These are phyloP conservation scores for Escallonia rubra DNA, from an alignment of 129 eudicot species.

Conservation along the genomic window DNA sequence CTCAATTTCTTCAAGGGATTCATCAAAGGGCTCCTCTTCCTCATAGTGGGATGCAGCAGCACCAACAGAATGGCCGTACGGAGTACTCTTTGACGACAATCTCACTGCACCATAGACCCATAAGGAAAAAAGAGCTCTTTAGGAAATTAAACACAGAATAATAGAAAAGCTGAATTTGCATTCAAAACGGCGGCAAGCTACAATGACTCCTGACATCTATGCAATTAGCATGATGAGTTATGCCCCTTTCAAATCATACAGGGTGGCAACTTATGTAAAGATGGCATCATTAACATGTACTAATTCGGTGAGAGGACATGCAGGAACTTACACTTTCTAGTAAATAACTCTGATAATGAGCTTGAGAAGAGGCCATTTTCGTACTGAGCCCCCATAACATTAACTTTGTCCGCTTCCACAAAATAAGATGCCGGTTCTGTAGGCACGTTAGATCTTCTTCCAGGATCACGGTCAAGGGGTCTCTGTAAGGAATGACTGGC, in stretches of 20 bases:
- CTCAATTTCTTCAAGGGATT: constrained; percentile 87
- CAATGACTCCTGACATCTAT: constrained; percentile 1
- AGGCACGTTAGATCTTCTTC: constrained; percentile 29
- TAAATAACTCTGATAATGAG: constrained; percentile 71
- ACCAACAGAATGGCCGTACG: constrained; percentile 63
- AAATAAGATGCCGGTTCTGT: constrained; percentile 29
- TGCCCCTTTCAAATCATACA: not conserved
- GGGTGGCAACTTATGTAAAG: not conserved
- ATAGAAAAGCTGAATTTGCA: not conserved
- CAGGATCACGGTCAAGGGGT: constrained; percentile 35
- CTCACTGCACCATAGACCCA: constrained; percentile 58
- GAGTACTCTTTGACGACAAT: constrained; percentile 41
- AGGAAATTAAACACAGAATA: constrained; percentile 9
- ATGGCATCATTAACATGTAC: too few species aligned
- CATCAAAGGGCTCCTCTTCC: constrained; percentile 66
- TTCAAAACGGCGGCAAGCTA: not conserved
- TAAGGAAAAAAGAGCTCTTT: not conserved
- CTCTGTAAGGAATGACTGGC: constrained; percentile 36
- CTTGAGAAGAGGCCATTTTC: constrained; percentile 88
- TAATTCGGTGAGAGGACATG: not conserved
- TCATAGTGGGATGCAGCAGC: constrained; percentile 54
- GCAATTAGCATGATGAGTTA: constrained; percentile 2
- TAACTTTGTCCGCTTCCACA: constrained; percentile 36
- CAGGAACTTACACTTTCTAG: constrained; percentile 52
- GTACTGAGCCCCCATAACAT: constrained; percentile 46